A percentile compares a stretch with the other conserved stretches of the same genome.
Conservation (phyloP, 2,329 filamentous ascomycete species). For the Trichoderma sp. region DNA sequence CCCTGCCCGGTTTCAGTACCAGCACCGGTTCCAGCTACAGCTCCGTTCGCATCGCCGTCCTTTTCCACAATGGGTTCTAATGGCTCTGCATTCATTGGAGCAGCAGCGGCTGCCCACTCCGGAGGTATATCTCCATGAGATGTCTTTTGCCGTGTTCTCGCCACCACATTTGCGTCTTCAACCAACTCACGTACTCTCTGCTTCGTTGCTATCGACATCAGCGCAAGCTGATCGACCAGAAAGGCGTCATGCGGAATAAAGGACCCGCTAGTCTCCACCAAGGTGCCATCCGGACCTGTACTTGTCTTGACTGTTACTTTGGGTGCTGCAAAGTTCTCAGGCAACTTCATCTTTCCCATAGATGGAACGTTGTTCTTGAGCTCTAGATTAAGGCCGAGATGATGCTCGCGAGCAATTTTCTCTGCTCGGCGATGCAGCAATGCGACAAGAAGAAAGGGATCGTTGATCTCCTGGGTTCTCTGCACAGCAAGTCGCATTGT, state of each 20-base stretch:
- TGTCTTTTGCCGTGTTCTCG: slow-evolving; percentile 70
- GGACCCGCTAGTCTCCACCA: slow-evolving; percentile 64
- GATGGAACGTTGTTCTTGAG: slow-evolving; percentile 48
- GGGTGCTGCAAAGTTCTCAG: slow-evolving; percentile 52
- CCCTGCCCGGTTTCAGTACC: slow-evolving; percentile 56
- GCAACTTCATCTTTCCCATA: slow-evolving; percentile 51
- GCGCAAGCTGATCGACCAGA: slow-evolving; percentile 77
- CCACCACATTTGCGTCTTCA: slow-evolving; percentile 72
- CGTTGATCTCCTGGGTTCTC: slow-evolving; percentile 68
- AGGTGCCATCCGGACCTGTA: slow-evolving; percentile 61
- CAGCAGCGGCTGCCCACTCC: slow-evolving; percentile 74
- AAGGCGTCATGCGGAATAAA: slow-evolving; percentile 75
- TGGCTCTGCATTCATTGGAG: slow-evolving; percentile 47
- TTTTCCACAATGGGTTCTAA: slow-evolving; percentile 33
- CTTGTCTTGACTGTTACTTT: slow-evolving; percentile 56
- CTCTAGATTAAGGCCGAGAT: slow-evolving; percentile 57
- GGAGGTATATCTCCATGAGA: slow-evolving; percentile 77
- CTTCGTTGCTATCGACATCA: slow-evolving; percentile 81
- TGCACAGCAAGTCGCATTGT: slow-evolving; percentile 61
- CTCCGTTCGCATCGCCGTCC: slow-evolving; percentile 34
- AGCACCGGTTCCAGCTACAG: slow-evolving; percentile 38
- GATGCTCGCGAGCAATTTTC: slow-evolving; percentile 60
- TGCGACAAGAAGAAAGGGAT: slow-evolving; percentile 71
- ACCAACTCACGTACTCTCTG: slow-evolving; percentile 74
- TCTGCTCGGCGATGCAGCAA: slow-evolving; percentile 59